A percentile compares a stretch with the other conserved stretches of the same genome.
These are phyloP conservation scores for Trichomonas vaginalis DNA, from an alignment of 208 protist species.

Conservation along the genomic window DNA sequence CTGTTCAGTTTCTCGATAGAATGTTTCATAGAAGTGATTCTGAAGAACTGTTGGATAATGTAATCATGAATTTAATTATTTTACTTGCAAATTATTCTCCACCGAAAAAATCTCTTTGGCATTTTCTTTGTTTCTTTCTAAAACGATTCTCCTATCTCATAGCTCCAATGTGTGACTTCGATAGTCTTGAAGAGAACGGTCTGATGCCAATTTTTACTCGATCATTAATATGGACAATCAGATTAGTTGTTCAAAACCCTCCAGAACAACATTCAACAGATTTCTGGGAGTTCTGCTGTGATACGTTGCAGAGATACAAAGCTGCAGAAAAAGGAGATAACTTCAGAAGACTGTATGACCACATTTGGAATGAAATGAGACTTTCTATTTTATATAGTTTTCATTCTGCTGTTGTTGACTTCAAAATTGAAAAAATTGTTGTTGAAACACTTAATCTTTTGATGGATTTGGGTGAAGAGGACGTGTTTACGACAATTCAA, in stretches of 20 bases:
- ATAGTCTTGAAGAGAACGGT: not conserved
- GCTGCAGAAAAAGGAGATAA: not conserved
- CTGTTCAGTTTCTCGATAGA: not conserved
- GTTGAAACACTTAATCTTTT: not conserved
- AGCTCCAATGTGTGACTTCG: not conserved
- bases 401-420: not conserved
- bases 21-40: not conserved
- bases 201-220: not conserved
- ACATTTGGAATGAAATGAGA: not conserved
- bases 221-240: not conserved
- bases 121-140: not conserved
- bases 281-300: not conserved
- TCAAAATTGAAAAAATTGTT: not conserved
- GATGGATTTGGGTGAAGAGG: too few species aligned
- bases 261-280: not conserved
- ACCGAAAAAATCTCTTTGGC: not conserved
- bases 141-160: not conserved
- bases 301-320: not conserved
- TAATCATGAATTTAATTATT: not conserved
- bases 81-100: not conserved
- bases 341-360: not conserved
- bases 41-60: not conserved
- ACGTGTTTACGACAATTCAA: too few species aligned
- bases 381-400: not conserved
- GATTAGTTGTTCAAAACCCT: not conserved